These are phyloP conservation scores for Lophium mytilinum DNA, from an alignment of 495 filamentous ascomycete genomes.

Conservation along the genomic window DNA sequence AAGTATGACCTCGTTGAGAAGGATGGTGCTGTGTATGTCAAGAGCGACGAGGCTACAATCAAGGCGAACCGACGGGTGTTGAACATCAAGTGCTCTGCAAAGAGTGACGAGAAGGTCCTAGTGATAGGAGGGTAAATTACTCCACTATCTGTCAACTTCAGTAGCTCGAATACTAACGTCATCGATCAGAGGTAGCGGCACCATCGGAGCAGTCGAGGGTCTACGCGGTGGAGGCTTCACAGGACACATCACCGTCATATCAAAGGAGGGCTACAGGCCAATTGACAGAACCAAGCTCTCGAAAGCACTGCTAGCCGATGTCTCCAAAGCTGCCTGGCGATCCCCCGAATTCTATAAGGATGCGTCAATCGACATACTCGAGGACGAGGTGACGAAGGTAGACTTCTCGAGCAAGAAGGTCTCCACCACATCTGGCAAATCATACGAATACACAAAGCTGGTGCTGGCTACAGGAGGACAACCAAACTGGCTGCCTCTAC, in stretches of 20 bases:
- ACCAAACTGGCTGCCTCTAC: constrained; percentile 68
- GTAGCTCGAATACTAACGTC: constrained; percentile 11
- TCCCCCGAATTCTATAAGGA: constrained; percentile 68
- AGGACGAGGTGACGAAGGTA: constrained; percentile 67
- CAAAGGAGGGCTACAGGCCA: constrained; percentile 72
- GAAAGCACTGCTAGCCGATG: constrained; percentile 84
- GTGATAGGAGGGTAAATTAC: constrained; percentile 66
- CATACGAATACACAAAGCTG: constrained; percentile 73
- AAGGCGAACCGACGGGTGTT: constrained; percentile 65
- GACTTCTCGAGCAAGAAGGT: constrained; percentile 69
- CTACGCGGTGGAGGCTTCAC: constrained; percentile 74
- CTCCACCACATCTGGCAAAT: constrained; percentile 60
- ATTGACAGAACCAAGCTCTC: constrained; percentile 95
- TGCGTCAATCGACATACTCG: constrained; percentile 61
- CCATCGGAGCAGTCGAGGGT: constrained; percentile 69
- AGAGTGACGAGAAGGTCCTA: constrained; percentile 61
- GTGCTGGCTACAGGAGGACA: constrained; percentile 80
- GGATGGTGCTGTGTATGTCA: constrained; percentile 76
- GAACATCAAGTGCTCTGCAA: constrained; percentile 61
- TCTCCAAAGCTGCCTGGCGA: constrained; percentile 65
- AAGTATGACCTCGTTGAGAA: constrained; percentile 74
- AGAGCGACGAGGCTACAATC: constrained; percentile 69
- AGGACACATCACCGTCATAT: constrained; percentile 74
- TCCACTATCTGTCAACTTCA: too few species aligned
- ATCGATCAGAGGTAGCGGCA: constrained; percentile 58